Evolutionary conservation across 352 stramenopile species (phyloP).

Genomic region (Peronosclerospora sorghi): DNA sequence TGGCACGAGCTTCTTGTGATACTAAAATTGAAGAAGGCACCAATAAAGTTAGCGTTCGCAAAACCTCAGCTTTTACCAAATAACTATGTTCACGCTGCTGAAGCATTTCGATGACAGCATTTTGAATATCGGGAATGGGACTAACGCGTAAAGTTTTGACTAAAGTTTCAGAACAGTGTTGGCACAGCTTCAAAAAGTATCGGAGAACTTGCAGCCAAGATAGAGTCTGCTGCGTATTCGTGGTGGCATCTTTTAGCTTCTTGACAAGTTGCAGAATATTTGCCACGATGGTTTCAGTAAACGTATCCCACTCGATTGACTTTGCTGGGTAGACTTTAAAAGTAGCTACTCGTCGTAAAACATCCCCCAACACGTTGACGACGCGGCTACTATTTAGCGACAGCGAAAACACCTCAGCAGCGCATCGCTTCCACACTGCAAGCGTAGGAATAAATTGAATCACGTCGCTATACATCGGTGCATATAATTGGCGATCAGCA

Average conservation of each 20-base stretch:
- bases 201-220: slow-evolving; percentile 33
- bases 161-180: slow-evolving; percentile 23
- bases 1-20: background rate
- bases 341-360: slow-evolving; percentile 25
- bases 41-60: slow-evolving; percentile 32
- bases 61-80: slow-evolving; percentile 46
- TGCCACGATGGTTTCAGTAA: slow-evolving; percentile 32
- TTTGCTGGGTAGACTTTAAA: slow-evolving; percentile 22
- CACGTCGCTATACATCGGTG: slow-evolving; percentile 33
- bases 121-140: slow-evolving; percentile 31
- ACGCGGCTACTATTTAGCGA: slow-evolving; percentile 23
- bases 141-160: slow-evolving; percentile 15
- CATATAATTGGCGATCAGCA: slow-evolving; percentile 18
- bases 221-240: slow-evolving; percentile 26
- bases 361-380: slow-evolving; percentile 25
- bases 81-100: slow-evolving; percentile 29
- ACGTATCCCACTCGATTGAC: slow-evolving; percentile 34
- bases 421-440: slow-evolving; percentile 31
- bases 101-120: slow-evolving; percentile 26
- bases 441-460: slow-evolving; percentile 28
- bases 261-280: slow-evolving; percentile 36
- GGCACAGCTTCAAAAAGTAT: slow-evolving; percentile 32
- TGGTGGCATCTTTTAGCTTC: slow-evolving; percentile 7
- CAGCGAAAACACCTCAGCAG: slow-evolving; percentile 16
- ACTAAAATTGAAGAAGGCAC: slow-evolving; percentile 10